Base-by-base conservation (phyloP, 768 basidiomycete genomes). In the Serendipita sp. region DNA sequence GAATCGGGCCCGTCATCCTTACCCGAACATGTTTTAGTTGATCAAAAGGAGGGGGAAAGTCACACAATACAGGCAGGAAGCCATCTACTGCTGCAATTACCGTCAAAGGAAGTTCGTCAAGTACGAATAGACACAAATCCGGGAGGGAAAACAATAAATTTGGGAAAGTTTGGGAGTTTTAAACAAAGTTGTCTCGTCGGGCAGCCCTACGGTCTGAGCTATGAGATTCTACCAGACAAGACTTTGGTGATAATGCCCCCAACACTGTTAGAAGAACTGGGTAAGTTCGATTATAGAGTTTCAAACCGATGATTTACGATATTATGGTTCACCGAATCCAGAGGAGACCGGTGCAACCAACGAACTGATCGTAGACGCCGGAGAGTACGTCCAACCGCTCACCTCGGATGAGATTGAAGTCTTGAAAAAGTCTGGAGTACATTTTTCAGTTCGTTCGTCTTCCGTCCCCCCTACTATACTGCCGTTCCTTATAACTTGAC, bases 301-400 rank as follows among this genome's bases (percentile, higher is more conserved):
- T 1, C 11, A 32, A 1, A 41, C 41, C 7, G 58, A 67, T 64
- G 18, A 62, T 64, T 54, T 44, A 51, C 28, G 47, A 16, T 44
- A 58, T 23, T 35, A 54, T 68, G 67, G 36, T 62, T 54, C 23
- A 11, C n/a, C 2, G 13, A 41, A 41, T 16, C 16, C 69, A 95
- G 95, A 94, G 84, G 95, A 97, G 70, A 97, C 94, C 11, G 88
- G 89, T 63, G 95, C 94, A 1, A 99, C 93, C 2, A 99, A 99
- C 70, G 93, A 99, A 71, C 80, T 92, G 2, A 99, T 99, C 28
- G 88, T 89, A 69, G 93, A 95, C 67, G 66, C 68, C 28, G 88
- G 85, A 2, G 81, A 85, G 70, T 82, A 84, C 63, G 87, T 93
- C 0, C 91, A 95, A 68, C 87, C 90, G 34, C 75, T 97, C 66